A percentile compares a stretch with the other conserved stretches of the same genome.
phyloP scores from a whole-genome alignment of 2,329 filamentous ascomycete species.

The Nannizziopsis arthrosporioides region DNA sequence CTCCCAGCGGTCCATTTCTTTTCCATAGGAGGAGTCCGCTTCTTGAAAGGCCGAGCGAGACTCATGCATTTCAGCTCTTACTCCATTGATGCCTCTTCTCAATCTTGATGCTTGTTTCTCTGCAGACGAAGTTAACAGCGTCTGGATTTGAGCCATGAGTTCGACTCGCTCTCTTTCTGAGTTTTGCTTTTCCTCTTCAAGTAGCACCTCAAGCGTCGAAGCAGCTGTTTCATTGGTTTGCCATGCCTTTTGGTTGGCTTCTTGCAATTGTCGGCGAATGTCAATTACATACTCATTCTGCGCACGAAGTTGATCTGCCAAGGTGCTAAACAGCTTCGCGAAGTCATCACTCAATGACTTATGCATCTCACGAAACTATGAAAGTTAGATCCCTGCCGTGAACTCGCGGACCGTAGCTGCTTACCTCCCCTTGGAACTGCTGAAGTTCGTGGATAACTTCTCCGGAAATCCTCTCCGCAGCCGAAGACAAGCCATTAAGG shows the following conservation, averaged over 20 bases:
- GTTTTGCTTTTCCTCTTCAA: conserved; percentile 65
- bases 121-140: conserved; percentile 63
- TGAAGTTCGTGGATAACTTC: conserved; percentile 79
- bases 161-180: conserved; percentile 62
- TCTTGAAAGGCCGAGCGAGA: conserved; percentile 55
- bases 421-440: conserved; percentile 61
- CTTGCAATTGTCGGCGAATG: conserved; percentile 59
- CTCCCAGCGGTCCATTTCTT: conserved; percentile 65
- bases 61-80: conserved; percentile 54
- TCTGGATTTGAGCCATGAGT: conserved; percentile 63
- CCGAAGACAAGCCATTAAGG: conserved; percentile 66
- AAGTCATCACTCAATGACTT: conserved; percentile 73
- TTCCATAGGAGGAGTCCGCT: conserved; percentile 53
- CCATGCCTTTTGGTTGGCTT: conserved; percentile 56
- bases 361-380: conserved; percentile 69
- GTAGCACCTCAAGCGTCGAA: conserved; percentile 52
- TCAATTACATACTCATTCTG: conserved; percentile 67
- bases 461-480: conserved; percentile 77
- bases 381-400: conserved; percentile 17
- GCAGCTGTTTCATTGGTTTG: conserved; percentile 58
- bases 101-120: conserved; percentile 63
- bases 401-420: conserved; percentile 9
- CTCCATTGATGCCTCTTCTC: conserved; percentile 47
- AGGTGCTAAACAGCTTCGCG: conserved; percentile 70
- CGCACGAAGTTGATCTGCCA: conserved; percentile 59